phyloP scores from a whole-genome alignment of 2,329 filamentous ascomycete genomes.

The Fusarium pininemorale region DNA sequence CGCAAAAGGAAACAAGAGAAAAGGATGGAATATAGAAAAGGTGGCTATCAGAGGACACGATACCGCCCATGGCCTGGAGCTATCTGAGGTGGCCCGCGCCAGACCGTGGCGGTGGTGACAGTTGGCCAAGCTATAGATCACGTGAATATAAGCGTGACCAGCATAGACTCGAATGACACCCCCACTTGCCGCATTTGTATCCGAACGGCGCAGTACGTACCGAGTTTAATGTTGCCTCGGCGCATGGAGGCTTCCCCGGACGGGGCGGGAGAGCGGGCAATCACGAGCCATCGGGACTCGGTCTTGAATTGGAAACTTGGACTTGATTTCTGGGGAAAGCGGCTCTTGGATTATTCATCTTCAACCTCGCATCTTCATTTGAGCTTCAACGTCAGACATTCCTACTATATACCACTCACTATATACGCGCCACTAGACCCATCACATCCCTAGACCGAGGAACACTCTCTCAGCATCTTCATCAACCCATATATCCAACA shows the following conservation, averaged over 20 bases:
- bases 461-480: constrained; percentile 8
- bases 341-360: constrained; percentile 29
- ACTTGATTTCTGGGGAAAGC: constrained; percentile 13
- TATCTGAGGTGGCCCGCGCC: constrained; percentile 26
- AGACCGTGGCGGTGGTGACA: constrained; percentile 42
- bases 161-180: not conserved
- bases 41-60: constrained; percentile 44
- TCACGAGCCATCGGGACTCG: constrained; percentile 38
- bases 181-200: constrained; percentile 39
- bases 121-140: constrained; percentile 37
- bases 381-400: not conserved
- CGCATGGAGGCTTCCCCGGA: constrained; percentile 38
- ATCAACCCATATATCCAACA: not conserved
- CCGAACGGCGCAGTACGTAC: constrained; percentile 30
- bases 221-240: constrained; percentile 24
- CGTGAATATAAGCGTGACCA: constrained; percentile 34
- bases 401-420: not conserved
- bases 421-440: not conserved
- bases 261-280: constrained; percentile 32
- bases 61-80: constrained; percentile 42
- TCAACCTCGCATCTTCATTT: constrained; percentile 1
- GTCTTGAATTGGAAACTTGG: not conserved
- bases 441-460: constrained; percentile 29
- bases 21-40: constrained; percentile 25
- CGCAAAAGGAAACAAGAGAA: constrained; percentile 24